A percentile compares a stretch with the other conserved stretches of the same genome.
Evolutionary conservation across 2,329 filamentous ascomycete genomes (phyloP).

Genomic region (Corynespora cassiicola): DNA sequence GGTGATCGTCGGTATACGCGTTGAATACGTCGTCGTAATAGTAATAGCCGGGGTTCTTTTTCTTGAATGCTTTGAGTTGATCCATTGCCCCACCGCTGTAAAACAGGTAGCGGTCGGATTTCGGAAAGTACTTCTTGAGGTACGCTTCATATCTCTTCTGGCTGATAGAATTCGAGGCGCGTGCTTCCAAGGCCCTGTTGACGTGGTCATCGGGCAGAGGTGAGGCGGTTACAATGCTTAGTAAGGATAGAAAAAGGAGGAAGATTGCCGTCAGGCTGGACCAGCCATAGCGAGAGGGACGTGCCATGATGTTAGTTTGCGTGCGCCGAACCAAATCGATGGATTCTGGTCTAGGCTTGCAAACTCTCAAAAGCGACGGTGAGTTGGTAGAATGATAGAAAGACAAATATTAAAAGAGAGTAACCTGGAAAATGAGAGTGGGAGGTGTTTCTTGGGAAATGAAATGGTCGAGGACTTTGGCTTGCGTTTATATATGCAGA

Average conservation of each 20-base stretch:
- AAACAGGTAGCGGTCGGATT: slow-evolving; percentile 4
- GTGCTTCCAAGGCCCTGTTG: slow-evolving; percentile 4
- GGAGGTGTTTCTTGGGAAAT: too few relatives aligned
- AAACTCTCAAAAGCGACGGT: slow-evolving; percentile 1
- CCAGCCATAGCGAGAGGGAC: slow-evolving; percentile 4
- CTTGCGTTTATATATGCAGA: slow-evolving; percentile 3
- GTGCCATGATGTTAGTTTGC: slow-evolving; percentile 6
- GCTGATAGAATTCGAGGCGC: slow-evolving; percentile 2
- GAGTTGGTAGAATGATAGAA: slow-evolving; percentile 6
- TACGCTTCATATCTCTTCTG: slow-evolving; percentile 3
- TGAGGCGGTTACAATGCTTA: slow-evolving; percentile 7
- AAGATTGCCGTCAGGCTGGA: slow-evolving; percentile 7
- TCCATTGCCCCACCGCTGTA: slow-evolving; percentile 6
- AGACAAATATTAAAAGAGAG: slow-evolving; percentile 1
- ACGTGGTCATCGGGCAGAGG: slow-evolving; percentile 7
- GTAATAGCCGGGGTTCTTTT: slow-evolving; percentile 6
- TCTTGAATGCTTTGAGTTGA: slow-evolving; percentile 2
- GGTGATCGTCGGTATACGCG: slow-evolving; percentile 3
- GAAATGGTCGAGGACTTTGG: neutral
- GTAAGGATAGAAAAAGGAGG: slow-evolving; percentile 7
- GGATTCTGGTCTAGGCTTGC: slow-evolving; percentile 5
- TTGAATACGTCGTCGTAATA: slow-evolving; percentile 4
- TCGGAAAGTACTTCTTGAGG: slow-evolving; percentile 3
- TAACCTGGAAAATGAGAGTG: neutral
- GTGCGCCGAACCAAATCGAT: slow-evolving; percentile 6